Base-by-base conservation (phyloP, 805 yeast species). In the Phaffomyces antillensis region DNA sequence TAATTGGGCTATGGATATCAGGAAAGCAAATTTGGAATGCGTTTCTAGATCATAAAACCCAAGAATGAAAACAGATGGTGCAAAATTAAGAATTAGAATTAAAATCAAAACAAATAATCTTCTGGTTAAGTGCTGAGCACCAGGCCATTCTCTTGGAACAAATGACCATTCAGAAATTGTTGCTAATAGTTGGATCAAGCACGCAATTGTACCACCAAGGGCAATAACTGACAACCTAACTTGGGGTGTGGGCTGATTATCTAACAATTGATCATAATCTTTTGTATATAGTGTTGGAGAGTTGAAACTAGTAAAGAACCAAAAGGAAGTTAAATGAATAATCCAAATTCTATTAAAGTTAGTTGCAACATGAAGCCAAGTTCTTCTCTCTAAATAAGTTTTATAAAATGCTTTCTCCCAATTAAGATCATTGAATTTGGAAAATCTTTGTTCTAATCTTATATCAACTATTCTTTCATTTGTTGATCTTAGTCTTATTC, bases 341-440 rank as follows among this genome's bases (percentile, higher is more conserved):
- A 83, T 77, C 90, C 91, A 84, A 44, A 85, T 77, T 44, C 95
- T 65, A 61, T 83, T 84, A 63, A 86, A 86, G 60, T 86, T 85
- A 24, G 83, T 77, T 13, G 82, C 59, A 36, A 78, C 75, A 63
- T 86, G 96, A 47, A 77, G 65, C 95, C 95, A 86, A 8, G 83
- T 74, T 62, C 96, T 73, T 31, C 71, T 69, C 59, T 86, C 96
- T 44, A 65, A 71, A 57, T 79, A 88, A 2, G 96, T 86, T 62
- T 88, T 88, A 52, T 72, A 74, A 52, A 87, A 82, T 0, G 78
- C 82, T 43, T 70, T 71, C 1, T 67, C 56, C 96, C 96, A 88
- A 2, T 72, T 60, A 4, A 85, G 76, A 24, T 75, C 70, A 36
- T 67, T 66, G 26, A 88, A 65, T 25, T 63, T 57, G 9, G 63